Percentiles rank a stretch among this genome's conserved stretches.
Evolutionary conservation across 371 early-diverging fungal genomes (phyloP).

Genomic region (Nematocida sp.): DNA sequence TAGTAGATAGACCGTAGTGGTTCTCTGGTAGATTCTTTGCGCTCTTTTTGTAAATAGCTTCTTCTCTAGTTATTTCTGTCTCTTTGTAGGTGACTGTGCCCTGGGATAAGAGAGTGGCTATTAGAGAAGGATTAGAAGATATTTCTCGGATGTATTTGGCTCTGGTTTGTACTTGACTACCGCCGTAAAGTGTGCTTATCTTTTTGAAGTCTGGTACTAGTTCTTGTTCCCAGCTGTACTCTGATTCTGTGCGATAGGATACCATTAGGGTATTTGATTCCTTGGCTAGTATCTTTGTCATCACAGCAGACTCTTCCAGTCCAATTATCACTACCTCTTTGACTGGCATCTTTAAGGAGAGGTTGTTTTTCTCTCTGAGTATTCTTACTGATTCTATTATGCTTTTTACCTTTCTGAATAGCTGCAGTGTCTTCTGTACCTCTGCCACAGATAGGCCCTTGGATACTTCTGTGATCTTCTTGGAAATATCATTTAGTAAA

Average conservation of each 20-base stretch:
- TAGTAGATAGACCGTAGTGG: slow-evolving; percentile 17
- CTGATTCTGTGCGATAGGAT: slow-evolving; percentile 7
- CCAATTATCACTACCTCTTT: slow-evolving; percentile 85
- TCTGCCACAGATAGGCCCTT: background rate
- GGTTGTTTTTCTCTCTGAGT: slow-evolving; percentile 81
- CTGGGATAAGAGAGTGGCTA: background rate
- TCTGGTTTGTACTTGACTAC: slow-evolving; percentile 51
- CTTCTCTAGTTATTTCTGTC: slow-evolving; percentile 36
- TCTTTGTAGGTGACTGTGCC: background rate
- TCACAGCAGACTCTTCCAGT: slow-evolving; percentile 68
- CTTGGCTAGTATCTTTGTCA: slow-evolving; percentile 14
- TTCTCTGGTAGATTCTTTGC: slow-evolving; percentile 12
- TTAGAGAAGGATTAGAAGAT: background rate
- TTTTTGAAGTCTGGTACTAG: slow-evolving; percentile 58
- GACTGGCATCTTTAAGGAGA: slow-evolving; percentile 90
- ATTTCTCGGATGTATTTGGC: slow-evolving; percentile 43
- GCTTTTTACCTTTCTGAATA: slow-evolving; percentile 64
- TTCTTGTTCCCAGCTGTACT: slow-evolving; percentile 35
- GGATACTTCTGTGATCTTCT: background rate
- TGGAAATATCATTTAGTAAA: background rate
- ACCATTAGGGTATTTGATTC: slow-evolving; percentile 60
- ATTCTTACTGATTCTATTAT: slow-evolving; percentile 90
- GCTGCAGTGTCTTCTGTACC: slow-evolving; percentile 20
- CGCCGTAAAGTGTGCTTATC: slow-evolving; percentile 48
- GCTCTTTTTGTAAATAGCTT: slow-evolving; percentile 54